A percentile compares a stretch with the other conserved stretches of the same genome.
Conservation (phyloP, 768 basidiomycete species). For the Polyporus arcularius region DNA sequence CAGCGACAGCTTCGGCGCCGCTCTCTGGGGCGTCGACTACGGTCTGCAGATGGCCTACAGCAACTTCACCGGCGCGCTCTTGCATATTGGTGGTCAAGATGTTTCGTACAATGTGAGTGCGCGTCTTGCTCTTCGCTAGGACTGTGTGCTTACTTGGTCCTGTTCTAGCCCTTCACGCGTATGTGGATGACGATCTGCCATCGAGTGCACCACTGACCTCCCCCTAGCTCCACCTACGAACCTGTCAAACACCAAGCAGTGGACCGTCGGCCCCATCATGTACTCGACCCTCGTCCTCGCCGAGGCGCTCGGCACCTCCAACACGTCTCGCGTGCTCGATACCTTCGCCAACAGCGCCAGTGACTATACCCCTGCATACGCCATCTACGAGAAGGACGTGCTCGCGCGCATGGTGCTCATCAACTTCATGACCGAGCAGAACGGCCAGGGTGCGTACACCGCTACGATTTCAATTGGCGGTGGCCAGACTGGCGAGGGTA, state of each 20-base stretch:
- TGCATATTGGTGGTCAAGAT: conserved; percentile 51
- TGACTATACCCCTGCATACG: conserved; percentile 47
- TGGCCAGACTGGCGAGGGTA: conserved; percentile 20
- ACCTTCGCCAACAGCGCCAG: conserved; percentile 33
- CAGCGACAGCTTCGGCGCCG: conserved; percentile 50
- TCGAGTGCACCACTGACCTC: not conserved
- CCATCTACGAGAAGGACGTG: conserved; percentile 47
- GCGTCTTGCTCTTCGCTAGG: not conserved
- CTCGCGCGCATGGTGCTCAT: conserved; percentile 45
- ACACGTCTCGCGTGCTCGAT: conserved; percentile 45
- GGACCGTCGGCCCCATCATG: conserved; percentile 50
- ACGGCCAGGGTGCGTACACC: conserved; percentile 41
- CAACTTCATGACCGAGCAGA: conserved; percentile 47
- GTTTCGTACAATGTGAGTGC: conserved; percentile 53
- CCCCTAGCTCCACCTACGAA: conserved; percentile 45
- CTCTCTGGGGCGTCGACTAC: conserved; percentile 53
- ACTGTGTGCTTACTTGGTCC: no score
- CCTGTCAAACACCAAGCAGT: conserved; percentile 36
- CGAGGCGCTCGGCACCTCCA: conserved; percentile 46
- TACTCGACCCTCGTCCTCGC: conserved; percentile 48
- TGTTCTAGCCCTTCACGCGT: conserved; percentile 48
- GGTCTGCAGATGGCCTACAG: conserved; percentile 49
- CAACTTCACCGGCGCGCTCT: conserved; percentile 48
- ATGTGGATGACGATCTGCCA: conserved; percentile 1
- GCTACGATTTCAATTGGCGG: conserved; percentile 38